phyloP scores from a whole-genome alignment of 176 grass and related monocot species.

The Carex myosuroides region DNA sequence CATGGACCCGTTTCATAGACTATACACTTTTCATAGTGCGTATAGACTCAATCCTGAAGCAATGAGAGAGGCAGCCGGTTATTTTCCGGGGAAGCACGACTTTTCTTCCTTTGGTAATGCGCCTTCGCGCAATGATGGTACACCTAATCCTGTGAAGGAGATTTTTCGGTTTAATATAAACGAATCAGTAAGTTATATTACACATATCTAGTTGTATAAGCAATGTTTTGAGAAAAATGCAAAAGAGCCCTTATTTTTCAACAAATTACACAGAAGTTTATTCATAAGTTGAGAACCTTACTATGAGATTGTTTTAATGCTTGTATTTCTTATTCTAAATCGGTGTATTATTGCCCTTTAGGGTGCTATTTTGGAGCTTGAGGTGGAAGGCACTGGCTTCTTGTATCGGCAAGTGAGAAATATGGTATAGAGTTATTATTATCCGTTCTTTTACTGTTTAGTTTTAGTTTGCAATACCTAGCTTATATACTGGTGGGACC shows the following conservation, averaged over 20 bases:
- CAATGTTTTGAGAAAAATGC: not conserved
- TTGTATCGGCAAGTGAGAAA: constrained; percentile 98
- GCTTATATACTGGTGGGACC: not conserved
- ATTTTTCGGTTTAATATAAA: constrained; percentile 68
- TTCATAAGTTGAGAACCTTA: not conserved
- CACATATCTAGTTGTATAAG: not conserved
- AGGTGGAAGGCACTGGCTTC: constrained; percentile 92
- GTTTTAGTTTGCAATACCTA: not conserved
- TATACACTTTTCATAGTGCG: constrained; percentile 66
- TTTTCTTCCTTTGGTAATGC: constrained; percentile 87
- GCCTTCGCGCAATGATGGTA: constrained; percentile 50
- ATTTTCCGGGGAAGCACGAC: constrained; percentile 84
- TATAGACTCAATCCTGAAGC: constrained; percentile 64
- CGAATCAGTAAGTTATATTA: constrained; percentile 53
- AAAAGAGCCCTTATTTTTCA: not conserved
- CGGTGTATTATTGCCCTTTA: constrained; percentile 31
- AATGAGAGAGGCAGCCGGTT: constrained; percentile 69
- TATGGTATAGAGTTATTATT: constrained; percentile 43
- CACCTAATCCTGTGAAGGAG: constrained; percentile 57
- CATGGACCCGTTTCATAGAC: constrained; percentile 75
- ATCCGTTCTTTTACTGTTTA: not conserved
- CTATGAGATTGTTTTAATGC: not conserved
- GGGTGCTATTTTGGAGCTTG: constrained; percentile 71
- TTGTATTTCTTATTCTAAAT: not conserved
- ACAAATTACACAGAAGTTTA: not conserved